phyloP scores from a whole-genome alignment of 2,329 filamentous ascomycete genomes.

The Hawksworthiomyces lignivorus region DNA sequence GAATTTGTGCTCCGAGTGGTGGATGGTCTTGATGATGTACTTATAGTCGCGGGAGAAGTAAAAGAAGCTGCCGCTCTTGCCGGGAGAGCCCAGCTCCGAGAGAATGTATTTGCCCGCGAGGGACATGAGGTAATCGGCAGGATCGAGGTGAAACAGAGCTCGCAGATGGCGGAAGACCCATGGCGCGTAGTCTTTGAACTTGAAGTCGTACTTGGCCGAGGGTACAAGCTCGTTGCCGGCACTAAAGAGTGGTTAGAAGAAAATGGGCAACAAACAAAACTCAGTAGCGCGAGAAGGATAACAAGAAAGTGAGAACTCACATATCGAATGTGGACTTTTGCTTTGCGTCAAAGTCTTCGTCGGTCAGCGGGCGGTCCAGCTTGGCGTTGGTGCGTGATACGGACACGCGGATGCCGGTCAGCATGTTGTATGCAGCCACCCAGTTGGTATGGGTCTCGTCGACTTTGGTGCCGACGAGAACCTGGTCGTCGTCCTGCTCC shows the following conservation, averaged over 20 bases:
- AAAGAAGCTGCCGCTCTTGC: slow-evolving; percentile 98
- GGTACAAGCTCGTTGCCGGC: slow-evolving; percentile 96
- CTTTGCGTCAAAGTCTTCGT: slow-evolving; percentile 86
- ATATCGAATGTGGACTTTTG: slow-evolving; percentile 99
- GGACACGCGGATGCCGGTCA: slow-evolving; percentile 95
- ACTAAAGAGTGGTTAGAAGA: slow-evolving; percentile 33
- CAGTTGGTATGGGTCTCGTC: slow-evolving; percentile 96
- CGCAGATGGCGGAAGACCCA: slow-evolving; percentile 97
- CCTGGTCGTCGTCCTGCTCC: slow-evolving; percentile 85
- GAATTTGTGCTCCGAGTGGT: slow-evolving; percentile 88
- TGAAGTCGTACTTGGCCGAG: slow-evolving; percentile 99
- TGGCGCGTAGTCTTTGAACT: slow-evolving; percentile 99
- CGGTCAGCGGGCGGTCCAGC: slow-evolving; percentile 80
- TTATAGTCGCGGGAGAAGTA: slow-evolving; percentile 99
- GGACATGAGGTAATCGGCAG: slow-evolving; percentile 96
- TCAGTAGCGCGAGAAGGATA: background rate
- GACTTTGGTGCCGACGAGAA: slow-evolving; percentile 93
- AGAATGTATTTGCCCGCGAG: slow-evolving; percentile 97
- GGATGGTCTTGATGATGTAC: slow-evolving; percentile 99
- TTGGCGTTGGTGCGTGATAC: slow-evolving; percentile 97
- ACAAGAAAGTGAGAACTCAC: slow-evolving; percentile 40
- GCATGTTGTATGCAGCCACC: slow-evolving; percentile 98
- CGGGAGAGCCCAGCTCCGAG: slow-evolving; percentile 91
- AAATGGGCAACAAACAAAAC: background rate
- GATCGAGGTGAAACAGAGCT: slow-evolving; percentile 80